Conservation (phyloP, 306 rosid species). For the Vigna radiata region DNA sequence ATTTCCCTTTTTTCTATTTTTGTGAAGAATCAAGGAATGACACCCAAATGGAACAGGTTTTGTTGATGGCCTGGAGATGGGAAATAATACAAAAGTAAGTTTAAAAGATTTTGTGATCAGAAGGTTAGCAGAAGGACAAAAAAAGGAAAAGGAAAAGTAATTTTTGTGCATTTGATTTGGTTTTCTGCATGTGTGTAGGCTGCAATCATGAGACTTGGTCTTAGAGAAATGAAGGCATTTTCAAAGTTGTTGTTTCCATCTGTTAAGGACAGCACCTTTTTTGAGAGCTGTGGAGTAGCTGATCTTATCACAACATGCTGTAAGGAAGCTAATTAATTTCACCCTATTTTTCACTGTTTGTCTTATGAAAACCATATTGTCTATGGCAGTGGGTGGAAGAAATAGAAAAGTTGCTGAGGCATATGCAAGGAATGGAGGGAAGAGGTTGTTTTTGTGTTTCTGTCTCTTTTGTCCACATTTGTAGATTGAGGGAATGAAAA, state of each 20-base stretch:
- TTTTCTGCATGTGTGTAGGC: constrained; percentile 61
- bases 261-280: constrained; percentile 90
- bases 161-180: constrained; percentile 30
- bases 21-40: constrained; percentile 41
- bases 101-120: constrained; percentile 32
- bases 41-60: constrained; percentile 69
- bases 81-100: constrained; percentile 91
- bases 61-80: constrained; percentile 99
- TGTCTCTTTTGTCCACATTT: constrained; percentile 35
- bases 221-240: constrained; percentile 92
- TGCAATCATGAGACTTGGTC: constrained; percentile 97
- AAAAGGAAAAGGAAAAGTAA: no score
- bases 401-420: constrained; percentile 98
- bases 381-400: constrained; percentile 91
- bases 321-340: constrained; percentile 55
- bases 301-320: constrained; percentile 98
- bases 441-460: constrained; percentile 58
- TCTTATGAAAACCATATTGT: constrained; percentile 35
- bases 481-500: constrained; percentile 4
- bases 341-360: constrained; percentile 3
- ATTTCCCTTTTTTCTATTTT: constrained; percentile 13
- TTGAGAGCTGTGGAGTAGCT: constrained; percentile 98
- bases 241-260: constrained; percentile 91
- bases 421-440: constrained; percentile 82
- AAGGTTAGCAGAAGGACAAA: neutral